Evolutionary conservation across 140 eudicot genomes (phyloP).

Genomic region (Senecio squalidus): DNA sequence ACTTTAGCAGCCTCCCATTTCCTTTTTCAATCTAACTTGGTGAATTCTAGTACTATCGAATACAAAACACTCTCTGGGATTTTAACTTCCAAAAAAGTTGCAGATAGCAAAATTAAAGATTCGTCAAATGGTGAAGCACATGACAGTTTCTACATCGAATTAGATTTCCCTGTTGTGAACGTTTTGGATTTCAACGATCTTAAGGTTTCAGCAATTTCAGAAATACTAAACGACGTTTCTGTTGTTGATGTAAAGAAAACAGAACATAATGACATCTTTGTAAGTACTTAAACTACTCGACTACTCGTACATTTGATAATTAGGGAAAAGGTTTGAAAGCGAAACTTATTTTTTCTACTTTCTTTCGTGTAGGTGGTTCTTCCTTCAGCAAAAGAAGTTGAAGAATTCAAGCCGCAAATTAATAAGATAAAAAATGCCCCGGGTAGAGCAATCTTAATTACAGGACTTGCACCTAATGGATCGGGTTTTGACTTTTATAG

Average conservation of each 20-base stretch:
- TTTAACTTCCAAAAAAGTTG: too few species aligned
- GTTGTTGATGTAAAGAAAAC: conserved; percentile 48
- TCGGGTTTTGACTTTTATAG: conserved; percentile 74
- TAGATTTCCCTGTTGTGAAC: conserved; percentile 61
- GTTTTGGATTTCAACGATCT: conserved; percentile 29
- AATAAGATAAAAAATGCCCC: conserved; percentile 51
- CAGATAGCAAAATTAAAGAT: conserved; percentile 23
- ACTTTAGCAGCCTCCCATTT: too few species aligned
- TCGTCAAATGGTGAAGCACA: conserved; percentile 29
- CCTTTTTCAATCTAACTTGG: too few species aligned
- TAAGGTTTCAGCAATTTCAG: conserved; percentile 35
- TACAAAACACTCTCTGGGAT: too few species aligned
- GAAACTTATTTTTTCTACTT: conserved; percentile 3
- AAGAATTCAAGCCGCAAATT: conserved; percentile 43
- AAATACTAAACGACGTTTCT: conserved; percentile 43
- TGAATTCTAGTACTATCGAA: too few species aligned
- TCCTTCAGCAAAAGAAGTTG: conserved; percentile 58
- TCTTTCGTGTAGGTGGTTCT: conserved; percentile 49
- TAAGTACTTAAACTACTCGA: conserved; percentile 19
- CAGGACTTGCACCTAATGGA: conserved; percentile 49
- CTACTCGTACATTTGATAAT: neutral
- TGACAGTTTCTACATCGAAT: conserved; percentile 36
- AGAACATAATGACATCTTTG: conserved; percentile 51
- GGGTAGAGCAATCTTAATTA: conserved; percentile 59
- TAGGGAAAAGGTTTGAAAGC: neutral